These are phyloP conservation scores for Coniferiporia sulphurascens DNA, from an alignment of 1,284 basidiomycete species.

Conservation along the genomic window DNA sequence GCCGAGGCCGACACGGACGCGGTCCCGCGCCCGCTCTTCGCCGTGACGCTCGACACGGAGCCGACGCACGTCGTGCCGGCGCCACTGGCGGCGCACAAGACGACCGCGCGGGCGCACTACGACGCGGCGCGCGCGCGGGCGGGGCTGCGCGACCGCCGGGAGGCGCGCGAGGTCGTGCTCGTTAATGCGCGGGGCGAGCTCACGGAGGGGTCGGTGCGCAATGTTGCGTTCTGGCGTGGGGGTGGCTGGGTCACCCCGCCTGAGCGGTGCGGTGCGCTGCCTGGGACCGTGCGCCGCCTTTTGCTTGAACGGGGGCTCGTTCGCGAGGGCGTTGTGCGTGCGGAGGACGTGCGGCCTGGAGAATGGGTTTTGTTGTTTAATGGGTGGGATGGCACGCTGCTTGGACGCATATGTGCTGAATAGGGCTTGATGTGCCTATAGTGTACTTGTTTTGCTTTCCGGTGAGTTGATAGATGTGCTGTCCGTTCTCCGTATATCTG, in stretches of 20 bases:
- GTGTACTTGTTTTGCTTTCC: not conserved
- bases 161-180: conserved; percentile 53
- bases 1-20: conserved; percentile 25
- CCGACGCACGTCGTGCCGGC: conserved; percentile 41
- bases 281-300: conserved; percentile 62
- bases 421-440: not conserved
- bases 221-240: conserved; percentile 57
- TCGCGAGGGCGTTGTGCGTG: conserved; percentile 35
- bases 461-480: not conserved
- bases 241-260: conserved; percentile 62
- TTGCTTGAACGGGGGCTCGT: conserved; percentile 55
- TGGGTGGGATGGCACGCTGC: conserved; percentile 40
- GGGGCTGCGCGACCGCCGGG: conserved; percentile 33
- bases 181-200: conserved; percentile 46
- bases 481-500: too few relatives aligned
- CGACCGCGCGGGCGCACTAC: conserved; percentile 56
- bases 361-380: conserved; percentile 69
- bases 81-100: conserved; percentile 62
- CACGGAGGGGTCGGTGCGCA: conserved; percentile 64
- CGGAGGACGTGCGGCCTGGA: conserved; percentile 41
- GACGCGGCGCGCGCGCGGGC: conserved; percentile 53
- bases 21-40: conserved; percentile 27
- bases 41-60: conserved; percentile 48
- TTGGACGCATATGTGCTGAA: conserved; percentile 16
- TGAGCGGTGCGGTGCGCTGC: conserved; percentile 55